Evolutionary conservation across 2,329 filamentous ascomycete genomes (phyloP).

Genomic region (Coniella vitis): DNA sequence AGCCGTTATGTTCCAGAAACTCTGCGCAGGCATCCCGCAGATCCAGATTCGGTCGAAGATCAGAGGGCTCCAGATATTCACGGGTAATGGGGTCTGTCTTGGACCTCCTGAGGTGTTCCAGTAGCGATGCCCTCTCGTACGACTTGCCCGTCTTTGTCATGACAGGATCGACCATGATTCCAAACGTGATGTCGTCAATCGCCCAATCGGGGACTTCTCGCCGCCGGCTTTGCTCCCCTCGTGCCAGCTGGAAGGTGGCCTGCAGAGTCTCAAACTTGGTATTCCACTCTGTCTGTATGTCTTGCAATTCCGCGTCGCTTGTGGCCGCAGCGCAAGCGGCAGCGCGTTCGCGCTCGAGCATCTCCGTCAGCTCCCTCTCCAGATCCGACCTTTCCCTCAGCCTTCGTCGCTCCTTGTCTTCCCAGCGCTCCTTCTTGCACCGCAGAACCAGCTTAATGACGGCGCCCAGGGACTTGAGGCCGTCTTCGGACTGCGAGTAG

Average conservation of each 20-base stretch:
- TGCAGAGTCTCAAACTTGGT: conserved; percentile 38
- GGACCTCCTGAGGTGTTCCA: conserved; percentile 74
- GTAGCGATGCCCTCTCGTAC: conserved; percentile 79
- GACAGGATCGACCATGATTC: conserved; percentile 66
- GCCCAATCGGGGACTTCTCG: conserved; percentile 67
- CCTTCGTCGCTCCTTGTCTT: conserved; percentile 59
- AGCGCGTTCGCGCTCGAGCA: conserved; percentile 43
- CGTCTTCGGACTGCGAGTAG: conserved; percentile 54
- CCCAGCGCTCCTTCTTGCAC: conserved; percentile 84
- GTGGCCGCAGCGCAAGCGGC: conserved; percentile 31
- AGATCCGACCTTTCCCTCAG: conserved; percentile 49
- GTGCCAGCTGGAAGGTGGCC: conserved; percentile 46
- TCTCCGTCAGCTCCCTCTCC: conserved; percentile 50
- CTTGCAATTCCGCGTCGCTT: conserved; percentile 41
- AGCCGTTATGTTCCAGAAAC: conserved; percentile 80
- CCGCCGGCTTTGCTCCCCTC: conserved; percentile 35
- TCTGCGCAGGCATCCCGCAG: conserved; percentile 78
- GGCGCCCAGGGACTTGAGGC: conserved; percentile 54
- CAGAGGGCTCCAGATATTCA: conserved; percentile 59
- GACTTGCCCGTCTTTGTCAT: conserved; percentile 81
- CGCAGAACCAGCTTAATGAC: conserved; percentile 68
- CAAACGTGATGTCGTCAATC: conserved; percentile 70
- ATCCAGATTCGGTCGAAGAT: conserved; percentile 75
- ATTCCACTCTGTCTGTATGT: conserved; percentile 41
- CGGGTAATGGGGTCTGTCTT: conserved; percentile 78